Conservation (phyloP, 1,284 basidiomycete genomes). For the Chalciporus piperatoides region DNA sequence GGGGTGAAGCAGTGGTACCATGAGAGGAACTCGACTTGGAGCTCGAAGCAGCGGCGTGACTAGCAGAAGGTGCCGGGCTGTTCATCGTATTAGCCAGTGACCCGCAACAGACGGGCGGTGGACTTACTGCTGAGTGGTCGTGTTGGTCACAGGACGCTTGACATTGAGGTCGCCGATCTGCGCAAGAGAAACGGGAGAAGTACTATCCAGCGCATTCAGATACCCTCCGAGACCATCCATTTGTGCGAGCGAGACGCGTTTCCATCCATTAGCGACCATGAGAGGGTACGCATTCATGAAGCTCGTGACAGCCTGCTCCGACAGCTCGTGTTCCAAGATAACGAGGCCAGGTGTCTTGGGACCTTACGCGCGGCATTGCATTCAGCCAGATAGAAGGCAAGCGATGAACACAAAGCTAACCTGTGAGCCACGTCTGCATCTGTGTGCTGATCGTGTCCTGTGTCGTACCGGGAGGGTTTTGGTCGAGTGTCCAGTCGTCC, state of each 20-base stretch:
- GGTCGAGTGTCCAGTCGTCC: conserved; percentile 59
- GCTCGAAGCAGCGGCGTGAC: not conserved
- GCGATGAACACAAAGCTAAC: conserved; percentile 28
- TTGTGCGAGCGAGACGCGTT: conserved; percentile 50
- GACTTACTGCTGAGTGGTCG: conserved; percentile 9
- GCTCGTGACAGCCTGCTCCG: conserved; percentile 53
- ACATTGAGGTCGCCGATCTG: conserved; percentile 20
- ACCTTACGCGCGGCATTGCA: conserved; percentile 33
- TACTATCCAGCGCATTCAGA: conserved; percentile 46
- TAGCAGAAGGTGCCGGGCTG: conserved; percentile 6
- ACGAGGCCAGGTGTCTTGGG: conserved; percentile 73
- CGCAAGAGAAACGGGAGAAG: conserved; percentile 23
- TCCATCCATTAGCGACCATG: conserved; percentile 68
- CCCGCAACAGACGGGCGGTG: not conserved
- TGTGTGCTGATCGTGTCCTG: conserved; percentile 40
- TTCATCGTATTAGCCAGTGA: not conserved
- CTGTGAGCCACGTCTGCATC: conserved; percentile 55
- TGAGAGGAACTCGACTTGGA: conserved; percentile 12
- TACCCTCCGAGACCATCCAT: conserved; percentile 48
- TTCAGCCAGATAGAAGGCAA: conserved; percentile 5
- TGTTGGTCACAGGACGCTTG: conserved; percentile 18
- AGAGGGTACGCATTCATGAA: conserved; percentile 70
- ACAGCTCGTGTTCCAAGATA: conserved; percentile 83
- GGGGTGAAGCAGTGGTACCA: conserved; percentile 22
- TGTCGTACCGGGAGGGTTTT: conserved; percentile 38